Percentiles rank a stretch among this genome's conserved stretches.
Conservation (phyloP, 768 basidiomycete species). For the Thelephora aurantiotincta region DNA sequence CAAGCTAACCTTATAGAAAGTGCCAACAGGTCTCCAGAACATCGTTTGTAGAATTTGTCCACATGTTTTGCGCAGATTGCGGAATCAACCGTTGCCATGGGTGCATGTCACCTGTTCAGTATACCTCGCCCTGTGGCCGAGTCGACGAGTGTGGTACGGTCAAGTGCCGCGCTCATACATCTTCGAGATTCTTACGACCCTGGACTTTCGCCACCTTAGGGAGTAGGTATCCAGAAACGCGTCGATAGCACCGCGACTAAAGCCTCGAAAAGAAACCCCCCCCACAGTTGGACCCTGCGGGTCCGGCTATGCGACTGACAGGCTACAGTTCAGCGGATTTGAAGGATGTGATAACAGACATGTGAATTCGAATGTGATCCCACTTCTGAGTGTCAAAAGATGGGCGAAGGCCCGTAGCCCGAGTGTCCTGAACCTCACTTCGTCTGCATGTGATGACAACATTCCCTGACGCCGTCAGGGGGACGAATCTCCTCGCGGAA, state of each 20-base stretch:
- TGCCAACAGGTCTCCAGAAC: constrained; percentile 9
- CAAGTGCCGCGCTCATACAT: constrained; percentile 32
- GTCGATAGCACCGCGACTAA: constrained; percentile 18
- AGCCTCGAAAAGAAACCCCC: constrained; percentile 7
- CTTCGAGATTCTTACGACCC: constrained; percentile 33
- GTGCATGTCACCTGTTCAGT: constrained; percentile 27
- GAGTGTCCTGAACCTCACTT: constrained; percentile 11
- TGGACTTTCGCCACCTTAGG: constrained; percentile 29
- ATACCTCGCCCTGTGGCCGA: constrained; percentile 21
- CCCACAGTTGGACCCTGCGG: constrained; percentile 34
- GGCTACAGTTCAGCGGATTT: neutral
- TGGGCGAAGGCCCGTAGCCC: constrained; percentile 21
- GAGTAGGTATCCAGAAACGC: constrained; percentile 27
- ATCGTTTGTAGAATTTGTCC: constrained; percentile 25
- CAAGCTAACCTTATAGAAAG: too few relatives aligned
- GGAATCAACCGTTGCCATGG: constrained; percentile 33
- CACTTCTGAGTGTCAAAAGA: constrained; percentile 21
- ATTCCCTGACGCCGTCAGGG: constrained; percentile 1
- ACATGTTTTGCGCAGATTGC: constrained; percentile 29
- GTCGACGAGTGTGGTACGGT: constrained; percentile 21
- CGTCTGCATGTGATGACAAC: neutral
- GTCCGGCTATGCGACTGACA: constrained; percentile 30
- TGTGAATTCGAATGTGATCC: neutral
- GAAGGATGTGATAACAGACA: neutral
- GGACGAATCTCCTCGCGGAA: constrained; percentile 18